Base-by-base conservation (phyloP, 2,329 filamentous ascomycete genomes). In the Xenoacremonium recifei region DNA sequence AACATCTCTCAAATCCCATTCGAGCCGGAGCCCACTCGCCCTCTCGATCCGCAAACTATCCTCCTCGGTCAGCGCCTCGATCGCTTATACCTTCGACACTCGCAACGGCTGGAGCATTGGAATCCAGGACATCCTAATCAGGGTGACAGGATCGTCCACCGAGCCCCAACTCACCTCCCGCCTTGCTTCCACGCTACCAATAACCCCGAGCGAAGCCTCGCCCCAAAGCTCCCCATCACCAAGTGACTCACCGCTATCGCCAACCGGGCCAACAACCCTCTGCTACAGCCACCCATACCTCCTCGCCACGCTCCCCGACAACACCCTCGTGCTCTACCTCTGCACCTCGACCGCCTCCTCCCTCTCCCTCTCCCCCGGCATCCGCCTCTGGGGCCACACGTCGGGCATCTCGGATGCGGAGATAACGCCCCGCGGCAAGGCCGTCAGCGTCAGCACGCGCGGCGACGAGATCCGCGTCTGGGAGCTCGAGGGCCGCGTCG, bases 311-410 rank as follows among this genome's bases (percentile, higher is more conserved):
- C 80, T 95, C 50, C 82, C 86, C 0, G 90, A 96, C 64, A 96
- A 96, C 59, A 96, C 91, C 0, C 71, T 96, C 19, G 84, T 89
- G 2, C 72, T 95, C 23, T 87, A 93, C 58, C 74, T 95, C 21
- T 88, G 92, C 53, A 89, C 80, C 4, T 92, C 89, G 0, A 88
- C 79, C 4, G 68, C 79, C 2, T 75, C 79, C 0, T 68, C 73
- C 0, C 72, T 96, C 2, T 79, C 77, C 1, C 83, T 96, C 41
- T 85, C 86, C 27, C 69, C 81, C 0, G 88, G 87, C 1, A 84
- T 83, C 49, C 78, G 89, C 20, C 77, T 96, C 5, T 96, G 89
- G 87, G 91, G 91, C 6, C 91, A 96, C 60, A 96, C 91, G 0
- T 95, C 90, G 2, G 88, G 87, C 3, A 89, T 96, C 23, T 89